Base-by-base conservation (phyloP, 2,329 filamentous ascomycete genomes). In the Chaetomium olivaceum region DNA sequence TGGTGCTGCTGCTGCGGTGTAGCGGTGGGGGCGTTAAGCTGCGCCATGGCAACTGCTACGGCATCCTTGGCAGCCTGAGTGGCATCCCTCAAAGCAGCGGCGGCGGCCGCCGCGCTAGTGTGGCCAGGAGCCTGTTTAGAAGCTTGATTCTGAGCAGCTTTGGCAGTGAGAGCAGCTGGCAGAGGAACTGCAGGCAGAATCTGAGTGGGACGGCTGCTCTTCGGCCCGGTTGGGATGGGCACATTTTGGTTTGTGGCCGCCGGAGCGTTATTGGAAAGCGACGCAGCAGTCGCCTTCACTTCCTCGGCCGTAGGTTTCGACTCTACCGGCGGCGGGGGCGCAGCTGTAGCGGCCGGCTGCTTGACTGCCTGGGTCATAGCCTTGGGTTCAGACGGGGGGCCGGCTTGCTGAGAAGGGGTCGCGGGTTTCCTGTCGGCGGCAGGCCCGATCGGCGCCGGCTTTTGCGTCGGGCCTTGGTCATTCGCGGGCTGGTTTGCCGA, bases 1-100 rank as follows among this genome's bases (percentile, higher is more conserved):
- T 29, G 80, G 21, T 75, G 71, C 48, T 77, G 76, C 50, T 77
- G 76, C 58, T 65, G 72, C 68, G 23, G 72, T 25, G 71, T 70
- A 14, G 73, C 12, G 21, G 48, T 72, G 33, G 77, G 77, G 5
- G 78, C 78, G 36, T 80, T 77, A 3, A 93, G 82, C 73, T 91
- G 90, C 1, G 90, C 89, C 90, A 93, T 93, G 3, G 91, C 89
- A 89, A 93, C 92, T 1, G 91, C 91, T 50, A 89, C 86, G 9
- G 91, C 91, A 33, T 89, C 90, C 71, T 88, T 89, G 1, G 91
- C 91, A 48, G 89, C 87, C 74, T 89, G 87, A 0, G 91, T 93
- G 1, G 90, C 89, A 77, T 90, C 89, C 68, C 86, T 83, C 11
- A 89, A 79, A 55, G 79, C 75, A 9, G 80, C 74, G 12, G 79